A percentile compares a stretch with the other conserved stretches of the same genome.
Evolutionary conservation across 495 filamentous ascomycete genomes (phyloP).

Genomic region (Aspergillus ellipticus): DNA sequence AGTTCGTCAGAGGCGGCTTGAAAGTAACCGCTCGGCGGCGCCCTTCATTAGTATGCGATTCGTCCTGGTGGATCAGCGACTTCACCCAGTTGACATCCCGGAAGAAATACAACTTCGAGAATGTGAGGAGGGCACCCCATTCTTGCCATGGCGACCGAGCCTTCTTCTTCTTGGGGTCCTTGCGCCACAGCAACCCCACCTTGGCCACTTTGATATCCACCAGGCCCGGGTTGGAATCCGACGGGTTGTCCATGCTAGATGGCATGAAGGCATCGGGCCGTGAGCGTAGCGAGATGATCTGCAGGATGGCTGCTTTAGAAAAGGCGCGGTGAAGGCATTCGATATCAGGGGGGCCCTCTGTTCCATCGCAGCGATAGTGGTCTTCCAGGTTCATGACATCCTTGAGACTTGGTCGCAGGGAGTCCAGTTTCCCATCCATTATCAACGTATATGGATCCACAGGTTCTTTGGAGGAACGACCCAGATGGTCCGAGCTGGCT

Average conservation of each 20-base stretch:
- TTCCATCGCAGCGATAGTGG: conserved; percentile 82
- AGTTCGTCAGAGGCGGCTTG: conserved; percentile 80
- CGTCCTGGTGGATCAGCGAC: conserved; percentile 78
- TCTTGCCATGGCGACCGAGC: conserved; percentile 96
- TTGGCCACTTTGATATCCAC: conserved; percentile 98
- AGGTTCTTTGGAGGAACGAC: conserved; percentile 69
- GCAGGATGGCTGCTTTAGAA: conserved; percentile 82
- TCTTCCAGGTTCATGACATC: conserved; percentile 92
- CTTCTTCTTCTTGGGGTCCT: conserved; percentile 91
- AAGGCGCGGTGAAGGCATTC: conserved; percentile 79
- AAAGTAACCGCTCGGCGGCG: conserved; percentile 67
- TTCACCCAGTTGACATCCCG: conserved; percentile 91
- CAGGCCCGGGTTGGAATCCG: conserved; percentile 85
- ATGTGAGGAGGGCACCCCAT: conserved; percentile 94
- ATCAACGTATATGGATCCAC: conserved; percentile 95
- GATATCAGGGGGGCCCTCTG: conserved; percentile 67
- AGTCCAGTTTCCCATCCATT: conserved; percentile 79
- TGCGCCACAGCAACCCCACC: conserved; percentile 92
- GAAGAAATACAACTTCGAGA: conserved; percentile 96
- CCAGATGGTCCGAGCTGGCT: conserved; percentile 60
- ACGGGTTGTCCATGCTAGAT: conserved; percentile 75
- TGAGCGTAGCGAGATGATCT: conserved; percentile 90
- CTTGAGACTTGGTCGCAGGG: conserved; percentile 76
- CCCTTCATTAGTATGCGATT: conserved; percentile 63
- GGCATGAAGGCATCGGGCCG: conserved; percentile 95